Base-by-base conservation (phyloP, 257 asterid species). In the Lycium barbarum region DNA sequence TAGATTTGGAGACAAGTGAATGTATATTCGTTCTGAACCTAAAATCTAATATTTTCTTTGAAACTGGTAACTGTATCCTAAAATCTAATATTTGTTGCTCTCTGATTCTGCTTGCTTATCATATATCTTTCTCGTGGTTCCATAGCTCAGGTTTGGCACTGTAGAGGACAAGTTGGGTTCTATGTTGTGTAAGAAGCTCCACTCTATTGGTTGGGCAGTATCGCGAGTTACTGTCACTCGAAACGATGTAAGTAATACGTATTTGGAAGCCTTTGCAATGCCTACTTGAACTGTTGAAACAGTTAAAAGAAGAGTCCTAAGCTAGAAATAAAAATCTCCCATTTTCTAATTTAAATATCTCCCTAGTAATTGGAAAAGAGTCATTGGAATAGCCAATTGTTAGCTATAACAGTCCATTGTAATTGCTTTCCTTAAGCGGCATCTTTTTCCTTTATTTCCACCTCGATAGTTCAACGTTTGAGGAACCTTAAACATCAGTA, bases 101-200 rank as follows among this genome's bases (percentile, higher is more conserved):
- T 51, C 47, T 87, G 72, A 49, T 78, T 55, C 63, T 36, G 36
- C 86, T 86, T 89, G 84, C 84, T 88, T 89, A 84, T 88, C 86
- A 88, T 78, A 89, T 85, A 84, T 84, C 81, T 85, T 83, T 88
- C 84, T 85, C 84, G 88, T 89, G 92, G 91, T 87, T 92, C 93
- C 95, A 89, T 95, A 95, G 99, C 98, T 95, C 99, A 95, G 99
- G 93, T 95, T 90, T 89, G 97, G 98, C 93, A 89, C 91, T 76
- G 93, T 94, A 84, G 96, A 94, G 95, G 97, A 94, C 87, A 88
- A 80, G 79, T 84, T 95, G 88, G 89, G 97, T 80, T 89, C 91
- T 83, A 61, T 87, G 67, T 84, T 95, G 90, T 91, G 93, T 83
- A 86, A 62, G 66, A 92, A 92, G 90, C 95, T 93, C 85, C 93